These are phyloP conservation scores for Aspergillus fischeri DNA, from an alignment of 2,329 filamentous ascomycete species.

Conservation along the genomic window DNA sequence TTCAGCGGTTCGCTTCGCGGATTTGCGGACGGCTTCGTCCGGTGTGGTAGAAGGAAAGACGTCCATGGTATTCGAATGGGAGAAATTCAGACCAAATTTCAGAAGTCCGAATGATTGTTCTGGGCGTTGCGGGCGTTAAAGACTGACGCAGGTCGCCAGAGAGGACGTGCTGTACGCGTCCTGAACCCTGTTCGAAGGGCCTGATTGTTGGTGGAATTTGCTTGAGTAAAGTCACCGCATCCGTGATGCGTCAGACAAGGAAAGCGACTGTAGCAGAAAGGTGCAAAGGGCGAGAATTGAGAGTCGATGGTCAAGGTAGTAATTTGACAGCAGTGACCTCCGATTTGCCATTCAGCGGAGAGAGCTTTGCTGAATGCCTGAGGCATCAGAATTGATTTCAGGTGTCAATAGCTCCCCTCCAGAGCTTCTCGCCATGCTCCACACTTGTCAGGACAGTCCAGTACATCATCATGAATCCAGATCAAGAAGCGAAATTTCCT, in stretches of 20 bases:
- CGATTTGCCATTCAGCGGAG: slow-evolving; percentile 12
- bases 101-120: neutral
- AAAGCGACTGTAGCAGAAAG: neutral
- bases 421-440: neutral
- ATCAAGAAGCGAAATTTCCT: slow-evolving; percentile 63
- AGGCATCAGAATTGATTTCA: slow-evolving; percentile 1
- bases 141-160: neutral
- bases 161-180: slow-evolving; percentile 14
- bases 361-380: slow-evolving; percentile 10
- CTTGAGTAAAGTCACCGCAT: neutral
- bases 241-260: neutral
- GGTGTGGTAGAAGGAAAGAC: slow-evolving; percentile 25
- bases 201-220: neutral
- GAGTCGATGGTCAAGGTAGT: neutral
- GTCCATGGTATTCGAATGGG: slow-evolving; percentile 25
- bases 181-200: slow-evolving; percentile 8
- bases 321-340: neutral
- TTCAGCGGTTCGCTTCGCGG: slow-evolving; percentile 44
- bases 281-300: neutral
- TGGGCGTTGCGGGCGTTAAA: neutral
- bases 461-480: slow-evolving; percentile 34
- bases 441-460: neutral
- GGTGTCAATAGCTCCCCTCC: neutral
- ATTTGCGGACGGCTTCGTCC: slow-evolving; percentile 38
- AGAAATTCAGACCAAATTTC: neutral